Evolutionary conservation across 129 eudicot genomes (phyloP).

Genomic region (Mikania micrantha): DNA sequence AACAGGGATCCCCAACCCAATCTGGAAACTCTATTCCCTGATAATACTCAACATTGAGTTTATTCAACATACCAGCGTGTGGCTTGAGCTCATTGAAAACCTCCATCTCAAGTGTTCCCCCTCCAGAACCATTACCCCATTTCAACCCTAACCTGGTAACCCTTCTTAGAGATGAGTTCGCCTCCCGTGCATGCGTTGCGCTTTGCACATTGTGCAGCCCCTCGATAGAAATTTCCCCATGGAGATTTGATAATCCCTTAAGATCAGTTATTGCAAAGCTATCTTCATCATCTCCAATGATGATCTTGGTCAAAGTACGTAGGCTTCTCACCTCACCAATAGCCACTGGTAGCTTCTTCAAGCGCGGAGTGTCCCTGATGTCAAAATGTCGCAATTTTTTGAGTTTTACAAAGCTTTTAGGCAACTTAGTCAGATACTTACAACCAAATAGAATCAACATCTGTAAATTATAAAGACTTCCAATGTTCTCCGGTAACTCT

Average conservation of each 20-base stretch:
- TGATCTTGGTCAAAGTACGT: background rate
- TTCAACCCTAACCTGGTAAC: background rate
- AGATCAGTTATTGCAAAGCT: background rate
- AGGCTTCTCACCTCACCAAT: constrained; percentile 7
- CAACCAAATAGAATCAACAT: background rate
- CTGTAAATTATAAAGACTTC: background rate
- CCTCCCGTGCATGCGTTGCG: background rate
- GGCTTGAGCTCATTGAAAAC: background rate
- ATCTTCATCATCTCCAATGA: background rate
- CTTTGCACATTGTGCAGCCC: background rate
- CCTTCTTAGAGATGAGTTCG: background rate
- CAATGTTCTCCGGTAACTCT: background rate
- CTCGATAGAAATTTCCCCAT: background rate
- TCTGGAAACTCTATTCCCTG: background rate
- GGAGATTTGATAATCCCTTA: background rate
- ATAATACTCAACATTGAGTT: background rate
- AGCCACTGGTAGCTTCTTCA: background rate
- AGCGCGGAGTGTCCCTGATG: background rate
- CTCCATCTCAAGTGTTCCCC: background rate
- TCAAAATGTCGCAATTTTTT: background rate
- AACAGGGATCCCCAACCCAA: constrained; percentile 34
- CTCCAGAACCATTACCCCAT: background rate
- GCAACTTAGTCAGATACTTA: background rate
- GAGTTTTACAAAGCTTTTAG: background rate
- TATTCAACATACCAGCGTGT: background rate